Conservation (phyloP, 75 land plant species). For the Larix kaempferi region DNA sequence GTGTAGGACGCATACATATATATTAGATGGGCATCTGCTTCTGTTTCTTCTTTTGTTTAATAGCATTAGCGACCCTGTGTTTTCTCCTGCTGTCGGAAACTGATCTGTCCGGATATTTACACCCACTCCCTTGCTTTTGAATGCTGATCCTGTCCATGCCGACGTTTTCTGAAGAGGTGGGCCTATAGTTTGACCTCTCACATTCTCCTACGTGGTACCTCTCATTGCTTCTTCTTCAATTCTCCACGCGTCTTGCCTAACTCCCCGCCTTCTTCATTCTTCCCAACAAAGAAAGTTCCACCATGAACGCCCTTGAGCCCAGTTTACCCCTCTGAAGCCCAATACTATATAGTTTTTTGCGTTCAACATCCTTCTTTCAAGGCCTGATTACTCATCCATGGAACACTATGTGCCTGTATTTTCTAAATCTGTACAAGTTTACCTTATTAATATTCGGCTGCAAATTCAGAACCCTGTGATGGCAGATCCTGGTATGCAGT, state of each 20-base stretch:
- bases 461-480: too few relatives aligned
- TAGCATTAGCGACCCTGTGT: neutral
- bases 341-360: neutral
- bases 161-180: neutral
- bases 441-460: neutral
- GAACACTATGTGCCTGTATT: neutral
- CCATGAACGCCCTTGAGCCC: neutral
- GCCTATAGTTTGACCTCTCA: neutral
- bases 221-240: neutral
- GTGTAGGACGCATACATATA: neutral
- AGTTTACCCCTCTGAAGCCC: neutral
- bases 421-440: neutral
- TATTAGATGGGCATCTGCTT: neutral
- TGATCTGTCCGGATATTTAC: constrained; percentile 9
- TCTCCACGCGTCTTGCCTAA: neutral
- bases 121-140: neutral
- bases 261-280: too few relatives aligned
- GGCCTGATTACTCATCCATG: neutral
- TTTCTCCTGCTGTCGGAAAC: neutral
- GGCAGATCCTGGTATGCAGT: neutral
- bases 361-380: neutral
- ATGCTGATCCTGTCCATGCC: neutral
- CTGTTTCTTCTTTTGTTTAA: neutral
- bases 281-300: neutral
- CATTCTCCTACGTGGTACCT: neutral